phyloP scores from a whole-genome alignment of 805 yeast genomes.

The Yamadazyma paraphyllophila region DNA sequence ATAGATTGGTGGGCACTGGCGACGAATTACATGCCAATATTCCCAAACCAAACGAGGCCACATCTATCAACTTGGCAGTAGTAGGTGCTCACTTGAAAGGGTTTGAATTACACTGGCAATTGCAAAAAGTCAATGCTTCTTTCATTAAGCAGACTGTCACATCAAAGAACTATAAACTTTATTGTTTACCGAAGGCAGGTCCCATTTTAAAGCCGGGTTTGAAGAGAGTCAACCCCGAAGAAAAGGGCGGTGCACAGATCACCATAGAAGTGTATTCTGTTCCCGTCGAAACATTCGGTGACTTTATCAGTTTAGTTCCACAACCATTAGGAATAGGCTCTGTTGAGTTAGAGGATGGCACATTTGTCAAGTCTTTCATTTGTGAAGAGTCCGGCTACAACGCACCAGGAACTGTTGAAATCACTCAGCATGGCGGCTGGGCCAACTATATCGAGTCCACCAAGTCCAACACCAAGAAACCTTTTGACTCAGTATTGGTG shows the following conservation, averaged over 20 bases:
- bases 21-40: constrained; percentile 47
- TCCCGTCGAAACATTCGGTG: constrained; percentile 76
- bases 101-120: constrained; percentile 90
- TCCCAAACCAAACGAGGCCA: constrained; percentile 43
- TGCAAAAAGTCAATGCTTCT: constrained; percentile 77
- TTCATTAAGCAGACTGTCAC: constrained; percentile 67
- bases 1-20: constrained; percentile 28
- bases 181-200: constrained; percentile 79
- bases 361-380: constrained; percentile 87
- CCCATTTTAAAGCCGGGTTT: constrained; percentile 90
- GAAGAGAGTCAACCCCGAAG: constrained; percentile 49
- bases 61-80: constrained; percentile 73
- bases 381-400: constrained; percentile 89
- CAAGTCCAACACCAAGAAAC: constrained; percentile 36
- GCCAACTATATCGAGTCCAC: constrained; percentile 50
- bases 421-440: constrained; percentile 91
- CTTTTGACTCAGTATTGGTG: constrained; percentile 81
- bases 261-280: constrained; percentile 81
- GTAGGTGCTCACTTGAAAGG: constrained; percentile 95
- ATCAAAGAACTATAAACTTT: constrained; percentile 66
- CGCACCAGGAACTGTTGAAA: constrained; percentile 69
- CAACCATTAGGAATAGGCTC: constrained; percentile 95
- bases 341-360: constrained; percentile 77
- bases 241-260: constrained; percentile 52
- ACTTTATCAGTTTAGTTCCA: constrained; percentile 84